Conservation (phyloP, 768 basidiomycete genomes). For the Mycena galopus region DNA sequence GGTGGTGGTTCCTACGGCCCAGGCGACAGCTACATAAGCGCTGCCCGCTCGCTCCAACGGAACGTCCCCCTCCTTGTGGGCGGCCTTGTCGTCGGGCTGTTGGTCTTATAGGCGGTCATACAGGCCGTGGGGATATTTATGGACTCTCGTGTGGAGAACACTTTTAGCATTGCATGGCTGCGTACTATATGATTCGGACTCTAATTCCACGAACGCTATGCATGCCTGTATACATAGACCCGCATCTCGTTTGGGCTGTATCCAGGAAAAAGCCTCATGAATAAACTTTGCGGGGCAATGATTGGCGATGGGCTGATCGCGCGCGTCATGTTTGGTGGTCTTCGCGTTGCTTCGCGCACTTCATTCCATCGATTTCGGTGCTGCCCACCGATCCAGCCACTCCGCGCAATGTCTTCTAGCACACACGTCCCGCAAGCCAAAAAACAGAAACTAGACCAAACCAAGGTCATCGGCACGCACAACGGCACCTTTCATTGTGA, state of each 20-base stretch:
- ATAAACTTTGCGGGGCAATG: not conserved
- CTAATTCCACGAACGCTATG: conserved; percentile 21
- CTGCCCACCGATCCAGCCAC: not conserved
- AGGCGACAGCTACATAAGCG: conserved; percentile 73
- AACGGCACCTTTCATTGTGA: conserved; percentile 98
- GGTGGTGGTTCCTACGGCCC: conserved; percentile 81
- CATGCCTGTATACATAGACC: not conserved
- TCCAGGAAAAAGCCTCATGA: not conserved
- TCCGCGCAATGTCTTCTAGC: conserved; percentile 34
- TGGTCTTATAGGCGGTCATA: conserved; percentile 60
- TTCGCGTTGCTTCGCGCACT: not conserved
- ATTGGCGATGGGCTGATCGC: not conserved
- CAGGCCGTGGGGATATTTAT: conserved; percentile 28
- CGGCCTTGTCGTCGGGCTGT: conserved; percentile 64
- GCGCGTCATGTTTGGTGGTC: conserved; percentile 5
- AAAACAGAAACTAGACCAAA: conserved; percentile 44
- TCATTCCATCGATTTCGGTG: too few species aligned
- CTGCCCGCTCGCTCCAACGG: conserved; percentile 60
- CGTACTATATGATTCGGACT: conserved; percentile 23
- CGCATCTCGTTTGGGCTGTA: not conserved
- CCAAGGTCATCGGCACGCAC: conserved; percentile 86
- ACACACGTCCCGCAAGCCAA: conserved; percentile 47
- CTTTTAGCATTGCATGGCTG: conserved; percentile 10
- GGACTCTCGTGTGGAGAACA: conserved; percentile 38
- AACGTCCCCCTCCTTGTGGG: conserved; percentile 58